Conservation (phyloP, 306 rosid genomes). For the Trichosanthes cucumerina region DNA sequence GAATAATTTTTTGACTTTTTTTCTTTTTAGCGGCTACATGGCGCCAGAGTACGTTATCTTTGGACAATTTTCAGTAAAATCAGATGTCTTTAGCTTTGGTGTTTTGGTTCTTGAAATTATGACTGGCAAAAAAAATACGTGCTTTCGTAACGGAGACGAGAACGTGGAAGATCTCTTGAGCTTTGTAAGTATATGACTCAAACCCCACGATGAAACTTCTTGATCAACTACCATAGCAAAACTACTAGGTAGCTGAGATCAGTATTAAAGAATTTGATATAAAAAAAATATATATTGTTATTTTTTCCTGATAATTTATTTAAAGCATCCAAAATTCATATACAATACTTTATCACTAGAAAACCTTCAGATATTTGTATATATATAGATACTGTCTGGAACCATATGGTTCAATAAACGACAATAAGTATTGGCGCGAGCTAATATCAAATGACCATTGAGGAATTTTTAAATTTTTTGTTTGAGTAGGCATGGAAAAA, state of each 20-base stretch:
- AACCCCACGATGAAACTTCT: neutral
- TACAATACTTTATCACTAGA: neutral
- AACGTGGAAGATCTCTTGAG: neutral
- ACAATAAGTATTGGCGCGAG: too few relatives aligned
- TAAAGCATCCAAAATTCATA: neutral
- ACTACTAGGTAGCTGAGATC: neutral
- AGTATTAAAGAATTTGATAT: neutral
- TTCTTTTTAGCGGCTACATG: neutral
- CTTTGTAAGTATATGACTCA: neutral
- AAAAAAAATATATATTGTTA: too few relatives aligned
- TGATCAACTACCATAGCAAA: neutral
- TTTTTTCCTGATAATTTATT: too few relatives aligned
- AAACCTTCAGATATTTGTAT: too few relatives aligned
- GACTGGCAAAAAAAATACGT: neutral
- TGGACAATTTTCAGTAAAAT: conserved; percentile 2
- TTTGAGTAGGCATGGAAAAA: conserved; percentile 15
- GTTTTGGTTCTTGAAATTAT: neutral
- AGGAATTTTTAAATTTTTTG: too few relatives aligned
- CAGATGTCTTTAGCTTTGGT: conserved; percentile 3
- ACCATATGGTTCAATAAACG: too few relatives aligned
- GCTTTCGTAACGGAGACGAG: neutral
- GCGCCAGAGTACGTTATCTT: neutral
- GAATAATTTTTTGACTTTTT: neutral
- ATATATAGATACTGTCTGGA: too few relatives aligned
- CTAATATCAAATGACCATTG: neutral